Percentiles rank a stretch among this genome's conserved stretches.
Evolutionary conservation across 208 protist genomes (phyloP).

Genomic region (Trypanosoma melophagium): DNA sequence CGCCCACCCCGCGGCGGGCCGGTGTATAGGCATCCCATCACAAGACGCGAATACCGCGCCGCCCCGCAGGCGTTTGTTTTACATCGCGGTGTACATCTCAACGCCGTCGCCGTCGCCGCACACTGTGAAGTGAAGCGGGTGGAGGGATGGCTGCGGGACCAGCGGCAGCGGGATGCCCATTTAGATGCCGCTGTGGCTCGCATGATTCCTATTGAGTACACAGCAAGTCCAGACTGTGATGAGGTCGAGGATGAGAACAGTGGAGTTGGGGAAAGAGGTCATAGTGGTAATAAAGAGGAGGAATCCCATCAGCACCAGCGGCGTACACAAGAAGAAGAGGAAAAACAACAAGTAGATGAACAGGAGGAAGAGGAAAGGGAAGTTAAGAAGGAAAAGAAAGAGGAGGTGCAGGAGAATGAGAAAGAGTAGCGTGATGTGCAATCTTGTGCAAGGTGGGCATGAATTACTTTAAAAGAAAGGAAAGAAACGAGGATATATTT

Average conservation of each 20-base stretch:
- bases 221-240: conserved; percentile 36
- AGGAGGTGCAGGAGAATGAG: background rate
- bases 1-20: conserved; percentile 20
- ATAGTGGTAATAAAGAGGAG: background rate
- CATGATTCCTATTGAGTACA: conserved; percentile 55
- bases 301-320: too few relatives aligned
- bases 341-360: background rate
- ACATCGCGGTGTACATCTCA: conserved; percentile 41
- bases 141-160: conserved; percentile 62
- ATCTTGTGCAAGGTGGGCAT: too few relatives aligned
- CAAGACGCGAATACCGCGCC: conserved; percentile 48
- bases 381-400: background rate
- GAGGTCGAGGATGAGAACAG: background rate
- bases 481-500: too few relatives aligned
- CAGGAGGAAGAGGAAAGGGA: background rate
- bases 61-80: conserved; percentile 71
- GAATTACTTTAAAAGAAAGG: too few relatives aligned
- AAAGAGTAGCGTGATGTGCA: background rate
- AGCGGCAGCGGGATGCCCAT: conserved; percentile 47
- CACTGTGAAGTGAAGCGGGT: conserved; percentile 42
- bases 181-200: conserved; percentile 62
- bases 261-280: background rate
- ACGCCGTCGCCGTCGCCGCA: conserved; percentile 39
- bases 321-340: conserved; percentile 3
- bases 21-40: conserved; percentile 49